Evolutionary conservation across 805 yeast genomes (phyloP).

Genomic region (Scheffersomyces spartinae): DNA sequence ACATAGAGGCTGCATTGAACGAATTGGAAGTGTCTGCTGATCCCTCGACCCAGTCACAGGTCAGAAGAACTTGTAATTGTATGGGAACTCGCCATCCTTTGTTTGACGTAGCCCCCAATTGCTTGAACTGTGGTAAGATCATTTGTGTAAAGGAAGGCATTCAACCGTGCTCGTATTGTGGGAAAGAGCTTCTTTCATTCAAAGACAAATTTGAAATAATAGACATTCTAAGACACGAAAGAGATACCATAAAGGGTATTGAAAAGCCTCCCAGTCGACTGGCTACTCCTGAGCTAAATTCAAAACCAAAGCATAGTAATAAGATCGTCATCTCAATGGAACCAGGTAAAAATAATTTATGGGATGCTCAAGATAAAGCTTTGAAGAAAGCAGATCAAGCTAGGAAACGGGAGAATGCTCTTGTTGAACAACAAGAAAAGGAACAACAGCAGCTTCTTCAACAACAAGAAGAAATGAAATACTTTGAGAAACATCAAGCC

Average conservation of each 20-base stretch:
- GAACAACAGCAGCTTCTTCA: slow-evolving; percentile 24
- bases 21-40: slow-evolving; percentile 31
- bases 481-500: slow-evolving; percentile 25
- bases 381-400: slow-evolving; percentile 46
- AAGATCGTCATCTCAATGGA: slow-evolving; percentile 42
- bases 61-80: slow-evolving; percentile 51
- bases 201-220: slow-evolving; percentile 54
- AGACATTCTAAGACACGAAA: slow-evolving; percentile 42
- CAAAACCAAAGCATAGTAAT: no score
- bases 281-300: slow-evolving; percentile 7
- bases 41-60: slow-evolving; percentile 4
- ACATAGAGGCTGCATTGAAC: slow-evolving; percentile 50
- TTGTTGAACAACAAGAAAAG: slow-evolving; percentile 9
- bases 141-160: slow-evolving; percentile 85
- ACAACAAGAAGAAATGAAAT: slow-evolving; percentile 33
- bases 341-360: slow-evolving; percentile 53
- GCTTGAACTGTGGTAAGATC: slow-evolving; percentile 88
- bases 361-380: slow-evolving; percentile 56
- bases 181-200: slow-evolving; percentile 46
- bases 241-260: slow-evolving; percentile 20
- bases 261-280: no score
- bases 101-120: slow-evolving; percentile 85
- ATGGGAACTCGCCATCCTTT: slow-evolving; percentile 84
- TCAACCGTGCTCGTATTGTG: slow-evolving; percentile 83
- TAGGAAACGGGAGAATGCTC: slow-evolving; percentile 14